phyloP scores from a whole-genome alignment of 768 basidiomycete genomes.

The Boletus sp. region DNA sequence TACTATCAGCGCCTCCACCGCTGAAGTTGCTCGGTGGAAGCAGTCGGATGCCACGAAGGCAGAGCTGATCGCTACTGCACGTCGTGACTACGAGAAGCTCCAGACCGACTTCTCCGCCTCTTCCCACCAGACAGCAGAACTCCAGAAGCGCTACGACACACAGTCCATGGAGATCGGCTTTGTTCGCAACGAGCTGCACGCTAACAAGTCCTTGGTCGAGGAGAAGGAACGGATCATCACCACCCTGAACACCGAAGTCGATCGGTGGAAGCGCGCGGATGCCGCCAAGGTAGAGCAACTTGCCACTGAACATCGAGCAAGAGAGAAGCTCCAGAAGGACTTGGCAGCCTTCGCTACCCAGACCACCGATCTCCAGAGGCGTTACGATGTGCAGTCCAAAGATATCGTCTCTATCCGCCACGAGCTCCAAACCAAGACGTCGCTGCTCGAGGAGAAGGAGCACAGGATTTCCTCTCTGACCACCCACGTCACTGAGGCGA shows the following conservation, averaged over 20 bases:
- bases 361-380: neutral
- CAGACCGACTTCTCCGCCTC: neutral
- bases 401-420: neutral
- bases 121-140: neutral
- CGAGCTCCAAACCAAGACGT: neutral
- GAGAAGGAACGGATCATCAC: neutral
- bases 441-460: slow-evolving; percentile 1
- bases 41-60: neutral
- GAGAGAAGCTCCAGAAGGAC: neutral
- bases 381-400: neutral
- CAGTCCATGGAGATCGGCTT: neutral
- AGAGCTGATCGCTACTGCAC: neutral
- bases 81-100: neutral
- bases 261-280: neutral
- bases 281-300: neutral
- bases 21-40: neutral
- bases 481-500: neutral
- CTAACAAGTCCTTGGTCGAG: neutral
- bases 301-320: neutral
- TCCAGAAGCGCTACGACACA: neutral
- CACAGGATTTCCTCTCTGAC: neutral
- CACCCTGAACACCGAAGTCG: neutral
- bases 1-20: neutral
- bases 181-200: neutral
- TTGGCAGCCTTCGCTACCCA: neutral